A percentile compares a stretch with the other conserved stretches of the same genome.
These are phyloP conservation scores for Colletotrichum musae DNA, from an alignment of 2,329 filamentous ascomycete genomes.

Conservation along the genomic window DNA sequence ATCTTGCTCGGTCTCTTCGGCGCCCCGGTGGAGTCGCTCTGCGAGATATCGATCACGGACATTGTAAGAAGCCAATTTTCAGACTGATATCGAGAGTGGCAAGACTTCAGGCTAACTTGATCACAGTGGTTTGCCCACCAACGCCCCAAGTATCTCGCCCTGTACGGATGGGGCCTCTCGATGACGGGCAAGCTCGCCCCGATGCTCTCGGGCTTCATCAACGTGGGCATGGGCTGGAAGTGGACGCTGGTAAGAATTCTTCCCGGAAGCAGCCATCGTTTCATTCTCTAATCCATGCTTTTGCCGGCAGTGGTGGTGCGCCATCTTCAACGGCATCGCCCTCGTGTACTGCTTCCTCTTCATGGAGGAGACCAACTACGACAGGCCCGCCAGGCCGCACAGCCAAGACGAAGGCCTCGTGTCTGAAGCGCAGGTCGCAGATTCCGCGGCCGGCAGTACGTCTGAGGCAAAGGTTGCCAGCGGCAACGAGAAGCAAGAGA, in stretches of 20 bases:
- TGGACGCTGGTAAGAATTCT: constrained; percentile 53
- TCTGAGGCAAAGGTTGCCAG: neutral
- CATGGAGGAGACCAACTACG: constrained; percentile 72
- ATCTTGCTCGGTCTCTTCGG: constrained; percentile 60
- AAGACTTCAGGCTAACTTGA: neutral
- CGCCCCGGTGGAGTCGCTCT: constrained; percentile 62
- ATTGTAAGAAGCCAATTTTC: constrained; percentile 45
- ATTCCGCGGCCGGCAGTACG: neutral
- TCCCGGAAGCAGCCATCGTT: no score
- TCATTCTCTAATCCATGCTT: no score
- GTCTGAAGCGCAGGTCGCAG: neutral
- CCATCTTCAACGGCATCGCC: constrained; percentile 54
- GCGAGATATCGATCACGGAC: constrained; percentile 60
- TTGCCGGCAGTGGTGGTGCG: constrained; percentile 52
- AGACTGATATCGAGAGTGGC: accelerated
- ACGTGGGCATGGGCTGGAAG: constrained; percentile 56
- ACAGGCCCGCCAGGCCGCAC: constrained; percentile 46
- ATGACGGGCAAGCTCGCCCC: constrained; percentile 61
- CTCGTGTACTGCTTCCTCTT: constrained; percentile 65
- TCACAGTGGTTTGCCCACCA: constrained; percentile 56
- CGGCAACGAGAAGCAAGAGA: neutral
- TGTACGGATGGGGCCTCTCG: constrained; percentile 57
- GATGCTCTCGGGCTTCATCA: constrained; percentile 61
- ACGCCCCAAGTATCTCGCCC: constrained; percentile 58
- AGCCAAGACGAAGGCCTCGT: neutral